These are phyloP conservation scores for Fulvia fulva DNA, from an alignment of 2,329 filamentous ascomycete species.

Conservation along the genomic window DNA sequence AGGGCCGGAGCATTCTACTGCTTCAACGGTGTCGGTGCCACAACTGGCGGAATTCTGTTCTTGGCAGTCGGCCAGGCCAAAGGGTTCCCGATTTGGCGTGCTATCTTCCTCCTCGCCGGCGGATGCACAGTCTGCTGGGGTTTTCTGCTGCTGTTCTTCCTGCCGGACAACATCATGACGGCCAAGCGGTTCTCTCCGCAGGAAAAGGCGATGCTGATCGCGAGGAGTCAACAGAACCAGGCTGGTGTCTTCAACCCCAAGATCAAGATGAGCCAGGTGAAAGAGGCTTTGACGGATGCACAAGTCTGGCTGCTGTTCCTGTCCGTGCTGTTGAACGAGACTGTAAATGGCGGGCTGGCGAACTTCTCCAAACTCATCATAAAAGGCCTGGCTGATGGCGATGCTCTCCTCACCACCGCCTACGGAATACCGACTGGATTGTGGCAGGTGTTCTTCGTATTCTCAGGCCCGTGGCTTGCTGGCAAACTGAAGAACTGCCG, in stretches of 20 bases:
- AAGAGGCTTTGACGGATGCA: conserved; percentile 59
- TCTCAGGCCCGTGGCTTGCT: conserved; percentile 51
- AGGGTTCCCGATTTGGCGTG: conserved; percentile 39
- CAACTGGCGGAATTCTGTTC: conserved; percentile 65
- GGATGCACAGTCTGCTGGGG: conserved; percentile 60
- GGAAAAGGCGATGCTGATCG: conserved; percentile 45
- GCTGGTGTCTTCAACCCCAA: conserved; percentile 44
- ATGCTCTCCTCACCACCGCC: conserved; percentile 47
- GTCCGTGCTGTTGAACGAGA: conserved; percentile 49
- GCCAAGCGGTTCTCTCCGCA: conserved; percentile 64
- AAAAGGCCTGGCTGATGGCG: conserved; percentile 44
- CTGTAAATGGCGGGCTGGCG: conserved; percentile 51
- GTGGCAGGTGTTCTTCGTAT: conserved; percentile 53
- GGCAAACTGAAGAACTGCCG: conserved; percentile 49
- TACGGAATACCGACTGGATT: conserved; percentile 54
- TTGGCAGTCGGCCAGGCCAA: conserved; percentile 43
- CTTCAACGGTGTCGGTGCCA: conserved; percentile 72
- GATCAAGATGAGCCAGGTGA: conserved; percentile 52
- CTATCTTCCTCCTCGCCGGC: conserved; percentile 64
- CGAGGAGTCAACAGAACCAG: conserved; percentile 42
- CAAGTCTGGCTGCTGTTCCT: conserved; percentile 45
- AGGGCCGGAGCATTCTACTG: conserved; percentile 52
- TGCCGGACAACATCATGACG: conserved; percentile 67
- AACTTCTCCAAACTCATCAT: conserved; percentile 56
- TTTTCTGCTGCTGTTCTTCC: conserved; percentile 56